phyloP scores from a whole-genome alignment of 208 protist genomes.

The Angomonas deanei region DNA sequence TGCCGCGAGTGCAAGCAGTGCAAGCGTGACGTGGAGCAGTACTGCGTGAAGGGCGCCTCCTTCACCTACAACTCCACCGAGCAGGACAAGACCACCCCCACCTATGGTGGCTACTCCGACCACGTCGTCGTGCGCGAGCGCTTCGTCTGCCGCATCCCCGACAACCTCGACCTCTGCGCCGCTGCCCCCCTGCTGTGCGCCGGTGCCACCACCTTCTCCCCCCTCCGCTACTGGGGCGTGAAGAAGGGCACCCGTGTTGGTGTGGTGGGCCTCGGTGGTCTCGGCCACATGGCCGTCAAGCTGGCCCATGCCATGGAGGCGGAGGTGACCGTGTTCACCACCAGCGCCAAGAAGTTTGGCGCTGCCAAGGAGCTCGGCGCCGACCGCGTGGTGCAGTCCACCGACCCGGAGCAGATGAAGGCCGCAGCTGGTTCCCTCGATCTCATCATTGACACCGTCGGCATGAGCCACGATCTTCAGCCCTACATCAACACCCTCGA shows the following conservation, averaged over 20 bases:
- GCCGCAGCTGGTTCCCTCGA: slow-evolving; percentile 33
- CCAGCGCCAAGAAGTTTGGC: slow-evolving; percentile 42
- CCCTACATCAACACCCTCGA: slow-evolving; percentile 50
- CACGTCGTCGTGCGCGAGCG: slow-evolving; percentile 58
- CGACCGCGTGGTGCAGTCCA: slow-evolving; percentile 52
- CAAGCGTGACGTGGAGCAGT: slow-evolving; percentile 67
- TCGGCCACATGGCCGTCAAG: slow-evolving; percentile 90
- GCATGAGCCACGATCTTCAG: slow-evolving; percentile 33
- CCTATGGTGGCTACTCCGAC: slow-evolving; percentile 66
- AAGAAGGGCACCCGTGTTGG: slow-evolving; percentile 57
- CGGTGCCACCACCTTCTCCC: slow-evolving; percentile 84
- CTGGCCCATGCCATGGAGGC: slow-evolving; percentile 76
- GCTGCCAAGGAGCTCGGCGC: slow-evolving; percentile 65
- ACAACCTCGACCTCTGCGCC: slow-evolving; percentile 43
- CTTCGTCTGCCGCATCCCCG: slow-evolving; percentile 66
- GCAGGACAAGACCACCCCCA: slow-evolving; percentile 23
- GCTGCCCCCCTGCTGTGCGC: slow-evolving; percentile 87
- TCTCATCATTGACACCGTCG: slow-evolving; percentile 69
- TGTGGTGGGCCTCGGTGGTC: slow-evolving; percentile 84
- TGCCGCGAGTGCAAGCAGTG: slow-evolving; percentile 64
- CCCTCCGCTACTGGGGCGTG: slow-evolving; percentile 64
- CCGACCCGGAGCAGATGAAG: slow-evolving; percentile 46
- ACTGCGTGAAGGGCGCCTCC: slow-evolving; percentile 51
- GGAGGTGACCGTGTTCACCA: slow-evolving; percentile 82
- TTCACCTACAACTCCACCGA: slow-evolving; percentile 48